These are phyloP conservation scores for Acmispon strigosus DNA, from an alignment of 306 rosid species.

Conservation along the genomic window DNA sequence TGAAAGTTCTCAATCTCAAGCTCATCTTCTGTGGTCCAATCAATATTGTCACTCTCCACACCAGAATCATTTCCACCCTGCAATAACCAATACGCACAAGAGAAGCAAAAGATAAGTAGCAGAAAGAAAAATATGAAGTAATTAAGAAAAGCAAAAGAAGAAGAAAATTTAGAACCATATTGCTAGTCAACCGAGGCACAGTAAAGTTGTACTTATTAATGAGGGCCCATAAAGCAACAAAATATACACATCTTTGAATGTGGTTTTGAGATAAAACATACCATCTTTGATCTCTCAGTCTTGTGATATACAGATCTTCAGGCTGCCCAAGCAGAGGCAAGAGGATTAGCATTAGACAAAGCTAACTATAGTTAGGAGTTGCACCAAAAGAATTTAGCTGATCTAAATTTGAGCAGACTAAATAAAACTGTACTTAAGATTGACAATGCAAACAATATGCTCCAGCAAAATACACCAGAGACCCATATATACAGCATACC, in stretches of 20 bases:
- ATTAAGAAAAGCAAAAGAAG: no score
- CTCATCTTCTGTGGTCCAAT: slow-evolving; percentile 92
- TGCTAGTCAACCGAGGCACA: neutral
- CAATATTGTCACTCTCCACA: slow-evolving; percentile 41
- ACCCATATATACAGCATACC: no score
- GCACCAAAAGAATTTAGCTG: neutral
- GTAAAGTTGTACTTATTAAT: neutral
- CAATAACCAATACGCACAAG: slow-evolving; percentile 17
- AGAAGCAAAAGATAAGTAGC: no score
- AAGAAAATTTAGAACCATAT: neutral
- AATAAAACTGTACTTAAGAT: neutral
- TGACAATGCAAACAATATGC: neutral
- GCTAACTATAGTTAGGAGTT: neutral
- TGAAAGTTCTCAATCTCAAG: slow-evolving; percentile 60
- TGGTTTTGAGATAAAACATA: slow-evolving; percentile 16
- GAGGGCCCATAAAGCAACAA: neutral
- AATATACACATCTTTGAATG: neutral
- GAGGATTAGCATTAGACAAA: neutral
- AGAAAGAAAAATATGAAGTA: no score
- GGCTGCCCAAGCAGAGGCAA: slow-evolving; percentile 15
- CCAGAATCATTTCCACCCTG: slow-evolving; percentile 67
- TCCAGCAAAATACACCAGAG: no score
- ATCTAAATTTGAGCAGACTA: neutral
- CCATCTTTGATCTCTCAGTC: slow-evolving; percentile 30
- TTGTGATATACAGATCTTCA: slow-evolving; percentile 10